phyloP scores from a whole-genome alignment of 345 rosid species.

The Anastatica hierochuntica region DNA sequence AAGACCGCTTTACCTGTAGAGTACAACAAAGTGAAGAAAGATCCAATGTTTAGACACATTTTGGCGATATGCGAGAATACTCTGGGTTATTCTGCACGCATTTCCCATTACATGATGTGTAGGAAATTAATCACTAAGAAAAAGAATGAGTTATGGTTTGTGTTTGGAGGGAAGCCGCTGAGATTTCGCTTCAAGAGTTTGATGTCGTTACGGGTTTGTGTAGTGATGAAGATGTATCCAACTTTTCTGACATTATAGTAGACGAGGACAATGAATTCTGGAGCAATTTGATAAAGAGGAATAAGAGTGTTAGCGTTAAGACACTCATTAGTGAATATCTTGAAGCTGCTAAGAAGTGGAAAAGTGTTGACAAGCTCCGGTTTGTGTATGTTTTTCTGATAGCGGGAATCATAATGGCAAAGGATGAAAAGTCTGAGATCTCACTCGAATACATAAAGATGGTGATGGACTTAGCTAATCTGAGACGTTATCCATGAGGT shows the following conservation, averaged over 20 bases:
- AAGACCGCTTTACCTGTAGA: too few species aligned
- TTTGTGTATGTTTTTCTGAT: background rate
- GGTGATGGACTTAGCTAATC: background rate
- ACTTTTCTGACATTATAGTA: too few species aligned
- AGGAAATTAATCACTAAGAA: background rate
- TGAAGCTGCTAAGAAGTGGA: background rate
- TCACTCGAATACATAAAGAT: too few species aligned
- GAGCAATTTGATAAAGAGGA: background rate
- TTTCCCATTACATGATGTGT: background rate
- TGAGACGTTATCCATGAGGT: background rate
- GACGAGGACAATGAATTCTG: background rate
- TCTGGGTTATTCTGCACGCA: background rate
- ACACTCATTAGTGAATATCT: background rate
- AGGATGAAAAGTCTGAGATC: background rate
- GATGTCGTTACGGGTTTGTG: background rate
- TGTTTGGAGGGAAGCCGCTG: background rate
- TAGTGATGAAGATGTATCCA: background rate
- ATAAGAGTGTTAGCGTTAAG: background rate
- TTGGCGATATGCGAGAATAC: background rate
- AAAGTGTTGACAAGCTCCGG: background rate
- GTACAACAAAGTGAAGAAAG: background rate
- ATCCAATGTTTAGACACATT: background rate
- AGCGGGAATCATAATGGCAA: background rate
- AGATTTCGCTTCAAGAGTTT: background rate
- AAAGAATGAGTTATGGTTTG: background rate